These are phyloP conservation scores for Solanum pinnatisectum DNA, from an alignment of 257 asterid species.

Conservation along the genomic window DNA sequence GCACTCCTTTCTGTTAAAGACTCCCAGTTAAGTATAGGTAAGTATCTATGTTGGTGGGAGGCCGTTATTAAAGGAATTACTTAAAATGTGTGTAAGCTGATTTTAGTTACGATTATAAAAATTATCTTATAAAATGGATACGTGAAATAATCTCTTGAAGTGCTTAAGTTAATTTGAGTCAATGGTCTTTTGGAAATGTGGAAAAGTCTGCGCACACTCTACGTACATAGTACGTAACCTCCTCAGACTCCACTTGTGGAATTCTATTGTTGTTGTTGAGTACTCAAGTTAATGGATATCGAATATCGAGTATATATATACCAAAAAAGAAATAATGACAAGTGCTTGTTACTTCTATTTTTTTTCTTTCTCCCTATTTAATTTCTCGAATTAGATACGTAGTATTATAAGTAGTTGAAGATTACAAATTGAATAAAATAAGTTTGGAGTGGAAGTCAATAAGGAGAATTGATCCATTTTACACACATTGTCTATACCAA, in stretches of 20 bases:
- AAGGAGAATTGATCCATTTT: not conserved
- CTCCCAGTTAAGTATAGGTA: not conserved
- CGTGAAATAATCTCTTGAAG: not conserved
- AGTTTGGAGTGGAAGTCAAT: not conserved
- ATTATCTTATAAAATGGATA: not conserved
- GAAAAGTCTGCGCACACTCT: no score
- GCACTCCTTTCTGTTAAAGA: not conserved
- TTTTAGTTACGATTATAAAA: not conserved
- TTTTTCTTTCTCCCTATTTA: not conserved
- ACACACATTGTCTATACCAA: not conserved
- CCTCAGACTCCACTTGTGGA: not conserved
- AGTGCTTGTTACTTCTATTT: not conserved
- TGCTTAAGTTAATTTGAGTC: not conserved
- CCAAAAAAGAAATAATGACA: not conserved
- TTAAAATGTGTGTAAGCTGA: not conserved
- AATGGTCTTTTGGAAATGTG: not conserved
- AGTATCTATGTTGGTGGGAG: not conserved
- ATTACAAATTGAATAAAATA: not conserved
- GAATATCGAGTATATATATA: not conserved
- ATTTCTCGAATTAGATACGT: not conserved
- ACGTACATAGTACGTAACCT: no score
- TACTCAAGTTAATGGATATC: not conserved
- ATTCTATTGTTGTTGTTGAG: not conserved
- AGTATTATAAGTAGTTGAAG: not conserved
- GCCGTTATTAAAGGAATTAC: no score